Evolutionary conservation across 2,329 filamentous ascomycete genomes (phyloP).

Genomic region (Dothistroma pini): DNA sequence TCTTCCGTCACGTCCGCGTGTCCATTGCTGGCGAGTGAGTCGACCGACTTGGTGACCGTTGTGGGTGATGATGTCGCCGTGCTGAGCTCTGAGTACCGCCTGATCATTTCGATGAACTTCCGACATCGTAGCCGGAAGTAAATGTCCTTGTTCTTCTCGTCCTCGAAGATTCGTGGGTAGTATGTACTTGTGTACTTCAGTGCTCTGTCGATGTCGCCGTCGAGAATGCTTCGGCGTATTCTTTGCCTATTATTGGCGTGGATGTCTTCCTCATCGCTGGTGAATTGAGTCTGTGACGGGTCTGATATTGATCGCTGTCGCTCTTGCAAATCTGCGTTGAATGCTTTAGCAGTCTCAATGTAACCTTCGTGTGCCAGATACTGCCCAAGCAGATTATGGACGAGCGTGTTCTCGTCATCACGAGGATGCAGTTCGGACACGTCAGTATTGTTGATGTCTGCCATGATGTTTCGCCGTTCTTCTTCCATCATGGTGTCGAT

Average conservation of each 20-base stretch:
- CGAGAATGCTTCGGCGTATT: constrained; percentile 80
- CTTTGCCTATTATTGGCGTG: constrained; percentile 80
- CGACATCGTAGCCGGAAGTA: constrained; percentile 84
- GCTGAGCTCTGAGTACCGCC: constrained; percentile 64
- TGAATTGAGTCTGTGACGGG: constrained; percentile 44
- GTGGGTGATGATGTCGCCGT: constrained; percentile 36
- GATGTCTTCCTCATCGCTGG: constrained; percentile 43
- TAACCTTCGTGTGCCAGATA: constrained; percentile 95
- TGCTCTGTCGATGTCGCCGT: constrained; percentile 87
- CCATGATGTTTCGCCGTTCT: constrained; percentile 57
- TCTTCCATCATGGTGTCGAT: constrained; percentile 79
- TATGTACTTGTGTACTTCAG: constrained; percentile 74
- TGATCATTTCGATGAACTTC: constrained; percentile 94
- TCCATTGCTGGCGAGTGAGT: constrained; percentile 31
- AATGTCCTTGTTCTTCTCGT: constrained; percentile 67
- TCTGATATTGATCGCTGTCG: constrained; percentile 64
- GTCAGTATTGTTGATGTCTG: constrained; percentile 58
- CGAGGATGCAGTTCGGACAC: constrained; percentile 60
- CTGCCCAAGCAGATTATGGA: constrained; percentile 80
- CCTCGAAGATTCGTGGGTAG: constrained; percentile 75
- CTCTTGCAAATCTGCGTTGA: constrained; percentile 65
- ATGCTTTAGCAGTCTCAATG: constrained; percentile 84
- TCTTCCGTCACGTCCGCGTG: constrained; percentile 16
- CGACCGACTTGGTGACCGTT: constrained; percentile 26
- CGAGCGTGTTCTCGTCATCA: constrained; percentile 69